Conservation (phyloP, 2,329 filamentous ascomycete genomes). For the Colletotrichum paranaense region DNA sequence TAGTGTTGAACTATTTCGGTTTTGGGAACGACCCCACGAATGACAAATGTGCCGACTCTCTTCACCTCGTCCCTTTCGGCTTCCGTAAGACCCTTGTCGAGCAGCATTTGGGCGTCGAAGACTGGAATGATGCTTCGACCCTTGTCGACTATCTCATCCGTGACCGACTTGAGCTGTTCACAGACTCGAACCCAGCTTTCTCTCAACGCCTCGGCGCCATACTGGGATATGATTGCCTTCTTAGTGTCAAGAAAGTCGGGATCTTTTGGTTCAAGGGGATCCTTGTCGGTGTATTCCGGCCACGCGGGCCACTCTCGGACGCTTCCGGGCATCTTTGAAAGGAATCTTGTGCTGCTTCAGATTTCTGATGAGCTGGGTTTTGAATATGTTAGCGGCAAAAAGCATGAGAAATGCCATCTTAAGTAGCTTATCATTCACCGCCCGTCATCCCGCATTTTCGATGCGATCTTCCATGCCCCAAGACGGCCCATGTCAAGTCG, state of each 20-base stretch:
- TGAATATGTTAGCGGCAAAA: not conserved
- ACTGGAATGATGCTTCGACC: slow-evolving; percentile 48
- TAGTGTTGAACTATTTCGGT: slow-evolving; percentile 41
- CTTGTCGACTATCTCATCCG: slow-evolving; percentile 48
- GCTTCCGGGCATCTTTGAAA: slow-evolving; percentile 37
- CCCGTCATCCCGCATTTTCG: not conserved
- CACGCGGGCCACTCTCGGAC: slow-evolving; percentile 40
- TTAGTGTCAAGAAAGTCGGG: slow-evolving; percentile 44
- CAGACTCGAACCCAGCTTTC: slow-evolving; percentile 53
- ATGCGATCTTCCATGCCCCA: not conserved
- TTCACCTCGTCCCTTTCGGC: slow-evolving; percentile 42
- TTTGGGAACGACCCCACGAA: slow-evolving; percentile 38
- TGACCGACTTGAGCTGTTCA: slow-evolving; percentile 46
- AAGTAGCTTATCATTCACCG: not conserved
- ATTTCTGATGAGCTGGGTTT: not conserved
- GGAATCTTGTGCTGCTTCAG: not conserved
- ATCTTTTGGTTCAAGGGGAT: slow-evolving; percentile 31
- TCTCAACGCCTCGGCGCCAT: slow-evolving; percentile 47
- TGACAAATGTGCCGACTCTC: slow-evolving; percentile 39
- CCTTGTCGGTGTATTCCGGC: slow-evolving; percentile 38
- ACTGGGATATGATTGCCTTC: slow-evolving; percentile 47
- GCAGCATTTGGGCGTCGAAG: slow-evolving; percentile 43
- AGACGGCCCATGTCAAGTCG: not conserved
- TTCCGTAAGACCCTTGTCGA: slow-evolving; percentile 37
- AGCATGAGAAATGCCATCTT: not conserved